Conservation (phyloP, 345 rosid species). For the Turritis glabra region DNA sequence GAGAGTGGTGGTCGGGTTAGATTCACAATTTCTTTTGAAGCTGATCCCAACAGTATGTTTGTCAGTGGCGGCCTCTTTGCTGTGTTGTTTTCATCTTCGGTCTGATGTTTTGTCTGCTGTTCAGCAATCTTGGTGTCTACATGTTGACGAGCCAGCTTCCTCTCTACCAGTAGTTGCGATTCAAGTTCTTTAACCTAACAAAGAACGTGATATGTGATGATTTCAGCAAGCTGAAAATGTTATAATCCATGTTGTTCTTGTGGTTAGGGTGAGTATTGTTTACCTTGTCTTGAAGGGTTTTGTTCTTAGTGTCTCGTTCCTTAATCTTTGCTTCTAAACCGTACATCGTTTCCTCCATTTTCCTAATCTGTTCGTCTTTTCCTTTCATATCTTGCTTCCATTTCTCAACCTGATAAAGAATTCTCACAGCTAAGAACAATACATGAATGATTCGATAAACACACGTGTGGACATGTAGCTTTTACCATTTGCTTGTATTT, state of each 20-base stretch:
- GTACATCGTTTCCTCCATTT: constrained; percentile 77
- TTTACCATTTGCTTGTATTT: constrained; percentile 92
- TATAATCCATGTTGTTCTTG: not conserved
- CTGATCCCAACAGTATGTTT: constrained; percentile 45
- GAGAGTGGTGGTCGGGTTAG: constrained; percentile 40
- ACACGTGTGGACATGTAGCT: constrained; percentile 13
- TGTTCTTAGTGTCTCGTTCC: constrained; percentile 76
- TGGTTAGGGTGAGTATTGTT: constrained; percentile 13
- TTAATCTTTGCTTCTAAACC: constrained; percentile 71
- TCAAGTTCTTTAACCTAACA: constrained; percentile 86
- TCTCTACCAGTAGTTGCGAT: constrained; percentile 83
- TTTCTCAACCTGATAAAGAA: constrained; percentile 61
- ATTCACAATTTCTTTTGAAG: constrained; percentile 47
- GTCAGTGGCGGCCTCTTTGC: constrained; percentile 57
- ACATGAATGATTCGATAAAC: not conserved
- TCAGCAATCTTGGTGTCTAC: constrained; percentile 90
- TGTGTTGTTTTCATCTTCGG: constrained; percentile 50
- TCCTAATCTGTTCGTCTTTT: constrained; percentile 82
- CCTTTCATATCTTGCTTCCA: constrained; percentile 79
- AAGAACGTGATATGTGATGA: constrained; percentile 4
- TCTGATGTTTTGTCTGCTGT: constrained; percentile 51
- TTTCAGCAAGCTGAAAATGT: not conserved
- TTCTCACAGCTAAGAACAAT: not conserved
- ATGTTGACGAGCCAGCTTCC: constrained; percentile 94
- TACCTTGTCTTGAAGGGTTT: constrained; percentile 87